Conservation (phyloP, 306 rosid species). For the Pterocarpus macrocarpus region DNA sequence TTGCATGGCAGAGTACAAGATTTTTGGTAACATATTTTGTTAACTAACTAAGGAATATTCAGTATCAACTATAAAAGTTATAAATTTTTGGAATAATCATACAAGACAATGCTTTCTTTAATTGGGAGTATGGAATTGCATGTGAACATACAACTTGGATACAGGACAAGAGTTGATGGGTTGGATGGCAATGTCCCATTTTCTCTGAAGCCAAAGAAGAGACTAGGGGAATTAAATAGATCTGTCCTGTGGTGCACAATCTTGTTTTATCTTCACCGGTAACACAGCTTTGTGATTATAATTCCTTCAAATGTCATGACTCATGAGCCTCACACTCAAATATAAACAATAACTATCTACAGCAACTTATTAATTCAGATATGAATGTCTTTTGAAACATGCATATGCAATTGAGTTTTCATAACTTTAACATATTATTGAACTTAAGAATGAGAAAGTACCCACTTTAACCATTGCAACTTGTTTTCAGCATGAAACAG, state of each 20-base stretch:
- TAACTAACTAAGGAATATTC: neutral
- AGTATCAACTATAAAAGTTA: neutral
- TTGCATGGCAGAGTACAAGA: neutral
- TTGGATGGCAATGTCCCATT: too few relatives aligned
- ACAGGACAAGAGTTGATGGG: too few relatives aligned
- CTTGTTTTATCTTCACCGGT: neutral
- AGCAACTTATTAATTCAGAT: constrained; percentile 25
- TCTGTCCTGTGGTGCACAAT: too few relatives aligned
- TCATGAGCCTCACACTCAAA: constrained; percentile 21
- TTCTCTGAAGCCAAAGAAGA: too few relatives aligned
- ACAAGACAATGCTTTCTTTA: neutral
- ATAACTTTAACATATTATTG: neutral
- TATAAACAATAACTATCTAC: constrained; percentile 33
- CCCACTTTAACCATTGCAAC: constrained; percentile 1
- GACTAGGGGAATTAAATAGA: too few relatives aligned
- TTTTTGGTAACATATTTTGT: neutral
- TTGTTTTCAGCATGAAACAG: constrained; percentile 24
- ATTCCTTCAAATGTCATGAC: constrained; percentile 25
- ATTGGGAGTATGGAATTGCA: neutral
- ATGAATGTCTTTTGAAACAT: constrained; percentile 34
- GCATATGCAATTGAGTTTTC: neutral
- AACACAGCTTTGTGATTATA: constrained; percentile 3
- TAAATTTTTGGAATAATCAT: neutral
- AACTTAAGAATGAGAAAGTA: constrained; percentile 30
- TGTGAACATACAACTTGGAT: neutral